These are phyloP conservation scores for Hortaea werneckii DNA, from an alignment of 2,329 filamentous ascomycete species.

Conservation along the genomic window DNA sequence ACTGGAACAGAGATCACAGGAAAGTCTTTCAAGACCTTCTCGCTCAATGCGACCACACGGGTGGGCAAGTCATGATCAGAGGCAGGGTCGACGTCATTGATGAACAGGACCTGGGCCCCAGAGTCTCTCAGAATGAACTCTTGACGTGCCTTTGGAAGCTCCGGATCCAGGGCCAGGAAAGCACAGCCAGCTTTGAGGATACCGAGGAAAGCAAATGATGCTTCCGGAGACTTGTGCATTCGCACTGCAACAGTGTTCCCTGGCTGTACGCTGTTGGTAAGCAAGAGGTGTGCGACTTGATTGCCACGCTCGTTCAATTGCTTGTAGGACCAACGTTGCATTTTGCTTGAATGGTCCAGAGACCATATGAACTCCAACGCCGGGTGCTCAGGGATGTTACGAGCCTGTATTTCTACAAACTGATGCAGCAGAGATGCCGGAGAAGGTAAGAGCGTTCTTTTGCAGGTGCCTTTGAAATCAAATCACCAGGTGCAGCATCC, in stretches of 20 bases:
- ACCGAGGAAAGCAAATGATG: slow-evolving; percentile 71
- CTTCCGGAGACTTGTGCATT: slow-evolving; percentile 77
- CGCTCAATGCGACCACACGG: not conserved
- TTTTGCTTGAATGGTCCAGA: slow-evolving; percentile 39
- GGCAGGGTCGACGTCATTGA: slow-evolving; percentile 22
- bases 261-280: slow-evolving; percentile 36
- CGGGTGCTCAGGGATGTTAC: slow-evolving; percentile 44
- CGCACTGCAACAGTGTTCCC: slow-evolving; percentile 63
- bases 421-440: slow-evolving; percentile 58
- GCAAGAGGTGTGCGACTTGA: slow-evolving; percentile 57
- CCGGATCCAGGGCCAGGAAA: slow-evolving; percentile 70
- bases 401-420: slow-evolving; percentile 60
- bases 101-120: slow-evolving; percentile 38
- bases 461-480: slow-evolving; percentile 53
- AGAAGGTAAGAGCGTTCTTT: slow-evolving; percentile 46
- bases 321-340: slow-evolving; percentile 60
- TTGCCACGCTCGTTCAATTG: slow-evolving; percentile 64
- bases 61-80: not conserved
- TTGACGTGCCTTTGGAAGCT: slow-evolving; percentile 61
- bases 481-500: not conserved
- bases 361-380: slow-evolving; percentile 60
- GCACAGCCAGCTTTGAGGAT: slow-evolving; percentile 73
- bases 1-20: not conserved
- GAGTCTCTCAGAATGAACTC: slow-evolving; percentile 72
- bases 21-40: not conserved